Evolutionary conservation across 805 yeast genomes (phyloP).

Genomic region (Yamadazyma insecticola): DNA sequence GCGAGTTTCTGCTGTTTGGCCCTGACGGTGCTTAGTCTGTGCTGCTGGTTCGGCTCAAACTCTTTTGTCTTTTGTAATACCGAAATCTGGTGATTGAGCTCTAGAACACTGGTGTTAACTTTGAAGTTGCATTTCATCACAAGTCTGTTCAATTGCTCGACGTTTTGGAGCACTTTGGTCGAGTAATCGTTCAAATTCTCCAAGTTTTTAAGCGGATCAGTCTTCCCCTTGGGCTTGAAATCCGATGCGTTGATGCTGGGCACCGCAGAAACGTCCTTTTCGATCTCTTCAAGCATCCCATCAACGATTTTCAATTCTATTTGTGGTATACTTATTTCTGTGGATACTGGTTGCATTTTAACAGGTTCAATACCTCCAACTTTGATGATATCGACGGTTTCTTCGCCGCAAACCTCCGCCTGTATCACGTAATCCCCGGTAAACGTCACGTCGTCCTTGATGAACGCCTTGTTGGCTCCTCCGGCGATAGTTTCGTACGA

Average conservation of each 20-base stretch:
- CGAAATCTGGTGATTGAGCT: constrained; percentile 14
- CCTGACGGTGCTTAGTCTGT: no score
- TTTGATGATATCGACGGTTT: constrained; percentile 2
- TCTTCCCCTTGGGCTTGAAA: no score
- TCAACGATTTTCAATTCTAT: constrained; percentile 2
- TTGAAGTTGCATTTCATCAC: constrained; percentile 17
- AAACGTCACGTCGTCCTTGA: constrained; percentile 22
- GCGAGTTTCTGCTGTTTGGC: constrained; percentile 21
- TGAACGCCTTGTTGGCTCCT: no score
- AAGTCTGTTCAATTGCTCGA: constrained; percentile 13
- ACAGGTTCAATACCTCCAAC: no score
- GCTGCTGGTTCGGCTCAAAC: no score
- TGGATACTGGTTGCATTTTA: constrained; percentile 1
- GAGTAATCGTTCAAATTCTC: constrained; percentile 17
- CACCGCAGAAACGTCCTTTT: no score
- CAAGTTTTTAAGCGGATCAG: constrained; percentile 3
- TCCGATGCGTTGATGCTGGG: no score
- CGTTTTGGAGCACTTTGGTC: constrained; percentile 9
- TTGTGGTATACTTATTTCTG: no score
- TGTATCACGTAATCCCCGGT: constrained; percentile 24
- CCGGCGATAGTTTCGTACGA: no score
- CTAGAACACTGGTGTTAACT: constrained; percentile 18
- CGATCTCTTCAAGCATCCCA: constrained; percentile 3
- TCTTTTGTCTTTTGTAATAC: no score
- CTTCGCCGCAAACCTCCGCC: constrained; percentile 1